These are phyloP conservation scores for Clarireedia monteithiana DNA, from an alignment of 2,329 filamentous ascomycete species.

Conservation along the genomic window DNA sequence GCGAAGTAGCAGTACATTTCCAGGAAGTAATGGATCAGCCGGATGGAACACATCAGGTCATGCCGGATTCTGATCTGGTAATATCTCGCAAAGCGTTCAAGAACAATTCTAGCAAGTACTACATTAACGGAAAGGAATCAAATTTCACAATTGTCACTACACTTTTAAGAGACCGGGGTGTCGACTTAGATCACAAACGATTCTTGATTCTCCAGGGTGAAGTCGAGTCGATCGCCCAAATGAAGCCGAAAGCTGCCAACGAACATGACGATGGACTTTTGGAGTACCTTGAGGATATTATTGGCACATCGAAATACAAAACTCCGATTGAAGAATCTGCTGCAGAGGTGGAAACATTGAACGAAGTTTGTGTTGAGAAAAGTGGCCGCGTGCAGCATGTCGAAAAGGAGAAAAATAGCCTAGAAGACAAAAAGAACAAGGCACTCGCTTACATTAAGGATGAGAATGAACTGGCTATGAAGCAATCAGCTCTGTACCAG, in stretches of 20 bases:
- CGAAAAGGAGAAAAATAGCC: slow-evolving; percentile 86
- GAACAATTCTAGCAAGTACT: slow-evolving; percentile 98
- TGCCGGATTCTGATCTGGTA: slow-evolving; percentile 77
- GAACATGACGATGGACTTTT: slow-evolving; percentile 95
- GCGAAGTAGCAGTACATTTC: slow-evolving; percentile 95
- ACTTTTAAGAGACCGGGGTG: slow-evolving; percentile 76
- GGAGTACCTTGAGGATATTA: slow-evolving; percentile 97
- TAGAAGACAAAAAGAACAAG: slow-evolving; percentile 96
- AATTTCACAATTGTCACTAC: slow-evolving; percentile 90
- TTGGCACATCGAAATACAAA: slow-evolving; percentile 98
- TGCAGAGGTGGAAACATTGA: slow-evolving; percentile 80
- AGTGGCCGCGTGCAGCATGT: slow-evolving; percentile 93
- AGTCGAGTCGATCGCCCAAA: slow-evolving; percentile 97
- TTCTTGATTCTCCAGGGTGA: slow-evolving; percentile 97
- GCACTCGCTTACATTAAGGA: slow-evolving; percentile 82
- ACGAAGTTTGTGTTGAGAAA: slow-evolving; percentile 93
- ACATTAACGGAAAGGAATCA: slow-evolving; percentile 83
- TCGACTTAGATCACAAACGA: slow-evolving; percentile 95
- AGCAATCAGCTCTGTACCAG: slow-evolving; percentile 89
- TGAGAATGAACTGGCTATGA: slow-evolving; percentile 85
- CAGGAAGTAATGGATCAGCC: slow-evolving; percentile 88
- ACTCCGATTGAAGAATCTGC: slow-evolving; percentile 92
- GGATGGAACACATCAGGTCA: slow-evolving; percentile 63
- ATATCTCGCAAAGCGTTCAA: slow-evolving; percentile 92
- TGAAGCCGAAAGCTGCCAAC: slow-evolving; percentile 93